phyloP scores from a whole-genome alignment of 371 early-diverging fungal species.

The Synchytrium microbalum region DNA sequence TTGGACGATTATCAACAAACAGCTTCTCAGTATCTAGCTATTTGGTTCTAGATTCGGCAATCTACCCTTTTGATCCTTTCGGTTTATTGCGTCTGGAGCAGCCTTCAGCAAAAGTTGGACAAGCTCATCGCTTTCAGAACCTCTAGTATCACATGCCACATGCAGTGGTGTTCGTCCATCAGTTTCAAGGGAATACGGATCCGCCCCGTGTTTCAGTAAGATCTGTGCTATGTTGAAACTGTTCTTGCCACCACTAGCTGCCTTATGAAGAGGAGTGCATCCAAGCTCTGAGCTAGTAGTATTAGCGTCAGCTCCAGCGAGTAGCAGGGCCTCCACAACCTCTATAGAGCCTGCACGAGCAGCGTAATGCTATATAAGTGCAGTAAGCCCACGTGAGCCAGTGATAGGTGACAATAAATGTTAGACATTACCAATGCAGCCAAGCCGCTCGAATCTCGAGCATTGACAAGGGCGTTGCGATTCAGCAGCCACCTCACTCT shows the following conservation, averaged over 20 bases:
- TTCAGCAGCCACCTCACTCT: background rate
- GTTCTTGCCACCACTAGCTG: background rate
- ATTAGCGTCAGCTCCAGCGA: conserved; percentile 3
- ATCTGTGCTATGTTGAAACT: no score
- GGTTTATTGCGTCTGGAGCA: background rate
- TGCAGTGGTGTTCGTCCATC: background rate
- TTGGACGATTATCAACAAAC: no score
- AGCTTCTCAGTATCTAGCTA: no score
- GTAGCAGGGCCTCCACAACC: background rate
- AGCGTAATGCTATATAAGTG: conserved; percentile 1
- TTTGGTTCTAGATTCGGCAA: background rate
- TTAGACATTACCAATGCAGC: background rate
- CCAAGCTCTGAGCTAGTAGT: background rate
- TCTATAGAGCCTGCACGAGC: background rate
- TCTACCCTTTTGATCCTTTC: background rate
- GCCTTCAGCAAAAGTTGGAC: background rate
- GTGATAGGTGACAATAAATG: no score
- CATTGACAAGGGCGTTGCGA: background rate
- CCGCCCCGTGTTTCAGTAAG: background rate
- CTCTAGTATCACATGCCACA: background rate
- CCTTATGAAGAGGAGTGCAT: background rate
- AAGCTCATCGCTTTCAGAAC: background rate
- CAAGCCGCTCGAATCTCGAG: background rate
- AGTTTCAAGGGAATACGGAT: background rate
- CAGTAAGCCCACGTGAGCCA: no score